Evolutionary conservation across 768 basidiomycete species (phyloP).

Genomic region (Russula sp.): DNA sequence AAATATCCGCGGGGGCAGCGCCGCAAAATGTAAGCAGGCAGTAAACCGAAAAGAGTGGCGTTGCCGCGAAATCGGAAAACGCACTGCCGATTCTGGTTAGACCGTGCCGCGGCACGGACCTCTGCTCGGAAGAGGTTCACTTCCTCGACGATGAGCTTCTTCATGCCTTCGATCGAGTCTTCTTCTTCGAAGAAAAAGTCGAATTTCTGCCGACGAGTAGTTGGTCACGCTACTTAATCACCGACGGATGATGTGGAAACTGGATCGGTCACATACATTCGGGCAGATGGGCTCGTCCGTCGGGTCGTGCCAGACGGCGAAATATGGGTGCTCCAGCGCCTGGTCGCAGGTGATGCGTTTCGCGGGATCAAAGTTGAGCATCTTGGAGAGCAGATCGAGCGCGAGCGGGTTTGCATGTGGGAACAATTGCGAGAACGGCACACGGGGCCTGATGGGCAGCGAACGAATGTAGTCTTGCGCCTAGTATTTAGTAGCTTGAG

Average conservation of each 20-base stretch:
- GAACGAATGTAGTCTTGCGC: constrained; percentile 98
- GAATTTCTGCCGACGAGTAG: constrained; percentile 55
- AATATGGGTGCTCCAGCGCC: constrained; percentile 90
- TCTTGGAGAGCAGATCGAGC: constrained; percentile 84
- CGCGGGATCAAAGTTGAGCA: constrained; percentile 94
- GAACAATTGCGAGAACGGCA: constrained; percentile 87
- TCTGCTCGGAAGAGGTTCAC: constrained; percentile 85
- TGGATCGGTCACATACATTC: constrained; percentile 40
- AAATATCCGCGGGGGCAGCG: background rate
- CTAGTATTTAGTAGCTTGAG: constrained; percentile 34
- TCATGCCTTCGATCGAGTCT: constrained; percentile 97
- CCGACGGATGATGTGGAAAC: too few relatives aligned
- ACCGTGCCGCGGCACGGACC: constrained; percentile 71
- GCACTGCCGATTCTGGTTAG: constrained; percentile 68
- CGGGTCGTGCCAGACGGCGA: constrained; percentile 97
- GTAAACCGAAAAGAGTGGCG: background rate
- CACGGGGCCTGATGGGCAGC: constrained; percentile 92
- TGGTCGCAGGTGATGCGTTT: constrained; percentile 95
- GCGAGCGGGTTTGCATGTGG: constrained; percentile 92
- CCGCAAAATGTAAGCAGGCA: background rate
- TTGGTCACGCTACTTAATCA: too few relatives aligned
- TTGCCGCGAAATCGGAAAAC: constrained; percentile 18
- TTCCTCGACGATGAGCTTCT: constrained; percentile 88
- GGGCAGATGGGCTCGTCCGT: constrained; percentile 89
- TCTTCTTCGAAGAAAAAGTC: constrained; percentile 97